A percentile compares a stretch with the other conserved stretches of the same genome.
Conservation (phyloP, 2,329 filamentous ascomycete genomes). For the Cercospora sesami region DNA sequence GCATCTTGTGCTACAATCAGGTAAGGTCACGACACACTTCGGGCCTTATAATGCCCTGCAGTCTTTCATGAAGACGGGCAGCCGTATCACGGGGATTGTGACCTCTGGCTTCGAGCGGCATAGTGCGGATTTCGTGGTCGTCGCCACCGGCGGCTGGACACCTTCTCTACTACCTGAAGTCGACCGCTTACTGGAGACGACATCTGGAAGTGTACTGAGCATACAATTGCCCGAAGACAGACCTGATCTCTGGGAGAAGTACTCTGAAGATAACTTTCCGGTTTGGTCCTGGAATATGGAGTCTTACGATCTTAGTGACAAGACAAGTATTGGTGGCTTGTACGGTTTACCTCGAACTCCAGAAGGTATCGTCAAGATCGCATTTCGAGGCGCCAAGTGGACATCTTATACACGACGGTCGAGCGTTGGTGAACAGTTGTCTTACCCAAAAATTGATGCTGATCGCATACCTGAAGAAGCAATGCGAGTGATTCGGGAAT, state of each 20-base stretch:
- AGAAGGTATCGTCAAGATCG: constrained; percentile 32
- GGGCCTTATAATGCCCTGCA: constrained; percentile 19
- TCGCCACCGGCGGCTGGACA: constrained; percentile 37
- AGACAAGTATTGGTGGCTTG: constrained; percentile 23
- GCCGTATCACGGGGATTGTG: constrained; percentile 20
- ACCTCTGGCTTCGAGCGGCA: constrained; percentile 49
- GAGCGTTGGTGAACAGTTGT: constrained; percentile 16
- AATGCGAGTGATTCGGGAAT: constrained; percentile 28
- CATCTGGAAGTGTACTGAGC: constrained; percentile 49
- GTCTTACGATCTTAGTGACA: constrained; percentile 5
- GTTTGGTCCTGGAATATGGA: constrained; percentile 42
- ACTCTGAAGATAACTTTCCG: constrained; percentile 49
- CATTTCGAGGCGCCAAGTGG: constrained; percentile 35
- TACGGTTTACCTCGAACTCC: constrained; percentile 31
- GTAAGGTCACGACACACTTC: constrained; percentile 22
- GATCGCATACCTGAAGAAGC: constrained; percentile 30
- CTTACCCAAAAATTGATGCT: constrained; percentile 28
- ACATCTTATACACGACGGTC: constrained; percentile 27
- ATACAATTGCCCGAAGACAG: constrained; percentile 46
- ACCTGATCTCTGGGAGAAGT: constrained; percentile 44
- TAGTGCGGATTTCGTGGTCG: constrained; percentile 30
- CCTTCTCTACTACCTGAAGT: constrained; percentile 46
- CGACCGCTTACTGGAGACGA: constrained; percentile 48
- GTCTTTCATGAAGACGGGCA: constrained; percentile 17
- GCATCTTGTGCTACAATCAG: constrained; percentile 17